Evolutionary conservation across 2,329 filamentous ascomycete genomes (phyloP).

Genomic region (Penicillium griseofulvum): DNA sequence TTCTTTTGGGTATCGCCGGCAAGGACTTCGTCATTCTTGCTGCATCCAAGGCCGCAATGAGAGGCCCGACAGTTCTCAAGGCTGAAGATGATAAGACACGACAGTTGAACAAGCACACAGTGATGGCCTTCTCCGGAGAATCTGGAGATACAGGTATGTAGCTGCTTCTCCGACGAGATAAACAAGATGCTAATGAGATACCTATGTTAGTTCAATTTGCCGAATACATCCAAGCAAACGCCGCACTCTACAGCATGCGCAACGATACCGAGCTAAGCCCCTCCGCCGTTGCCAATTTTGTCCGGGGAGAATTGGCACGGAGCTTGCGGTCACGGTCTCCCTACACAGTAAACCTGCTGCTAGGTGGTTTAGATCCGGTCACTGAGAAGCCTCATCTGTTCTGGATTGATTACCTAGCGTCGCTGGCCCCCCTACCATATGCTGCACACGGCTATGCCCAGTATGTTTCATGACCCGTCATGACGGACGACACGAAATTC

Average conservation of each 20-base stretch:
- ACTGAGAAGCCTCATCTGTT: constrained; percentile 87
- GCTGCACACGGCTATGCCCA: constrained; percentile 98
- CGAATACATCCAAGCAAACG: constrained; percentile 98
- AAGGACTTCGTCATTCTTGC: constrained; percentile 99
- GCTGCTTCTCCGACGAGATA: neutral
- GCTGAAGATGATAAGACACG: constrained; percentile 95
- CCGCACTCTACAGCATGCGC: constrained; percentile 97
- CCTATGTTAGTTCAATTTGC: constrained; percentile 80
- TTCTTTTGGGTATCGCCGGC: constrained; percentile 95
- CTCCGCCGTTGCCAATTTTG: constrained; percentile 84
- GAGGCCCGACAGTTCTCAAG: constrained; percentile 94
- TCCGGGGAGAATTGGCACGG: constrained; percentile 86
- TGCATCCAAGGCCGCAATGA: constrained; percentile 96
- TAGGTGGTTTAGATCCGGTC: constrained; percentile 91
- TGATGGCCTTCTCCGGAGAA: constrained; percentile 95
- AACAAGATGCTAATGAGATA: constrained; percentile 15
- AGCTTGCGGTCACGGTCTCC: constrained; percentile 89
- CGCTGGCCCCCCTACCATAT: constrained; percentile 83
- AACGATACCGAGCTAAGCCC: constrained; percentile 91
- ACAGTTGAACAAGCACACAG: constrained; percentile 83
- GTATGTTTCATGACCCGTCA: constrained; percentile 51
- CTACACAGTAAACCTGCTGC: constrained; percentile 93
- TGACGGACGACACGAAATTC: neutral
- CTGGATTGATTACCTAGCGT: constrained; percentile 96
- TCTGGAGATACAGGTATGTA: constrained; percentile 84